Conservation (phyloP, 257 asterid genomes). For the Penstemon davidsonii region DNA sequence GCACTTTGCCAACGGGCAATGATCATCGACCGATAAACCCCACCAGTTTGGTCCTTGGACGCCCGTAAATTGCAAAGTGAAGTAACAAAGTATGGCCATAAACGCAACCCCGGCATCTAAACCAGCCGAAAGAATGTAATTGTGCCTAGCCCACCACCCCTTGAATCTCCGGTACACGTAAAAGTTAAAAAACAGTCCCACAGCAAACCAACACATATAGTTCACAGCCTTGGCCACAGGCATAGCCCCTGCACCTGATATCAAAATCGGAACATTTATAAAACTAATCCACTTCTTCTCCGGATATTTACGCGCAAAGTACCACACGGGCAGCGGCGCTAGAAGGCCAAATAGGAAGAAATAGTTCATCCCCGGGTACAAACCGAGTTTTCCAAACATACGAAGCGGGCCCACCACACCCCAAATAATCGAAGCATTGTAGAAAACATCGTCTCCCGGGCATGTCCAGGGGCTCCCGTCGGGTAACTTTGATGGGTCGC, state of each 20-base stretch:
- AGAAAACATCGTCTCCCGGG: slow-evolving; percentile 74
- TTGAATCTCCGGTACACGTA: slow-evolving; percentile 51
- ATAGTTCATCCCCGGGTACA: slow-evolving; percentile 57
- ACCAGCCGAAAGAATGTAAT: slow-evolving; percentile 64
- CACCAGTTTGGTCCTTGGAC: slow-evolving; percentile 67
- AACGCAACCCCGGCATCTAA: slow-evolving; percentile 78
- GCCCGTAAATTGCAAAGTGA: slow-evolving; percentile 44
- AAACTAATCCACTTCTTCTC: slow-evolving; percentile 57
- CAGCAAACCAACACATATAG: slow-evolving; percentile 51
- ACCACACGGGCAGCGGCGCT: slow-evolving; percentile 63
- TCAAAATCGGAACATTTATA: slow-evolving; percentile 53
- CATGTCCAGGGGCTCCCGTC: slow-evolving; percentile 84
- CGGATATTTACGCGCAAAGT: slow-evolving; percentile 48
- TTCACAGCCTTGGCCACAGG: slow-evolving; percentile 61
- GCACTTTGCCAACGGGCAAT: slow-evolving; percentile 64
- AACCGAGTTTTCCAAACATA: slow-evolving; percentile 72
- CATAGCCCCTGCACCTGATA: slow-evolving; percentile 55
- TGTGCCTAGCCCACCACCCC: slow-evolving; percentile 84
- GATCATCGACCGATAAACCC: slow-evolving; percentile 63
- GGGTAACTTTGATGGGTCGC: slow-evolving; percentile 46
- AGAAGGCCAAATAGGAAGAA: slow-evolving; percentile 65
- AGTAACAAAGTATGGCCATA: slow-evolving; percentile 61
- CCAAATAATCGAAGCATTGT: slow-evolving; percentile 84
- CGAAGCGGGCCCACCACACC: slow-evolving; percentile 72
- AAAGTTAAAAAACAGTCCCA: slow-evolving; percentile 57